Percentiles rank a stretch among this genome's conserved stretches.
Conservation (phyloP, 2,329 filamentous ascomycete genomes). For the Aureobasidium mangrovei region DNA sequence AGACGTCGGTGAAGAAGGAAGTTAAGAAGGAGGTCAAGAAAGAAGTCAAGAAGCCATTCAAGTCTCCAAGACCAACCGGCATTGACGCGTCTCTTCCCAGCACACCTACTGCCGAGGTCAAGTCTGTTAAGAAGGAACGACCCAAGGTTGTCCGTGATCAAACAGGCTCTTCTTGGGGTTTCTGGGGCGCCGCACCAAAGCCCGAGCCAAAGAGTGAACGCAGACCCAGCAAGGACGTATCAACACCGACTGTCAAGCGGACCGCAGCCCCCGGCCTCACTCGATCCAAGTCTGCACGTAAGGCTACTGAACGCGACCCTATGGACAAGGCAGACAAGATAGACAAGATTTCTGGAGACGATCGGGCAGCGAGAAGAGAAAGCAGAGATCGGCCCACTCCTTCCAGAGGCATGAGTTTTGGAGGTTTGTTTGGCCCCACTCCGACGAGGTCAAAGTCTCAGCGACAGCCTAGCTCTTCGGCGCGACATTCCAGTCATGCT, state of each 20-base stretch:
- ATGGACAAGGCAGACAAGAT: conserved; percentile 37
- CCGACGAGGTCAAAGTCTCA: conserved; percentile 46
- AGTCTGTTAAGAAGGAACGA: conserved; percentile 62
- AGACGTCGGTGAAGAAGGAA: conserved; percentile 28
- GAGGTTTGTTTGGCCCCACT: conserved; percentile 49
- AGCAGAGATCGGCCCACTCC: conserved; percentile 42
- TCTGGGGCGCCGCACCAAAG: conserved; percentile 53
- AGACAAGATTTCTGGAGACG: conserved; percentile 55
- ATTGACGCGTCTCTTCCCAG: conserved; percentile 12
- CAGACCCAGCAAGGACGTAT: conserved; percentile 39
- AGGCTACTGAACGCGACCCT: conserved; percentile 39
- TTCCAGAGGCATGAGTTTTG: conserved; percentile 49
- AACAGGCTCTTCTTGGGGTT: conserved; percentile 54
- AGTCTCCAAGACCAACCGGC: conserved; percentile 24
- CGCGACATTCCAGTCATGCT: background rate
- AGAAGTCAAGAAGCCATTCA: conserved; percentile 23
- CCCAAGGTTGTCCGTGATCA: conserved; percentile 65
- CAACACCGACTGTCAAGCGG: conserved; percentile 29
- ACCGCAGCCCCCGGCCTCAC: conserved; percentile 35
- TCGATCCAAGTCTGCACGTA: conserved; percentile 50
- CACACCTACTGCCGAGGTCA: conserved; percentile 45
- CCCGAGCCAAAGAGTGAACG: conserved; percentile 22
- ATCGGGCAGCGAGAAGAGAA: conserved; percentile 51
- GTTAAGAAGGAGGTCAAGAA: conserved; percentile 27
- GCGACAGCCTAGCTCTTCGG: conserved; percentile 59